These are phyloP conservation scores for Craspedostauros australis DNA, from an alignment of 108 stramenopile species.

Conservation along the genomic window DNA sequence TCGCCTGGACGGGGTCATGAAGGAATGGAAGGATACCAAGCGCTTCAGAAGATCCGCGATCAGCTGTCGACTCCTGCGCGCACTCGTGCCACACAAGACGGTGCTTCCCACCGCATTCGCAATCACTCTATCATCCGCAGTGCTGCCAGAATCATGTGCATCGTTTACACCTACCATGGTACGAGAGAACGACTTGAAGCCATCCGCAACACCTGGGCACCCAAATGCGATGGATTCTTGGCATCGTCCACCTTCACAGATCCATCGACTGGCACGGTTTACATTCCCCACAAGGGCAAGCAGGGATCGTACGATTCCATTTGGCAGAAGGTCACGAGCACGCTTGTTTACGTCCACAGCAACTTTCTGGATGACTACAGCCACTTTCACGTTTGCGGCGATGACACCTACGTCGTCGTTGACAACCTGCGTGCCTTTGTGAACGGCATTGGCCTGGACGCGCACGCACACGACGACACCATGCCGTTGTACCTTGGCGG, in stretches of 20 bases:
- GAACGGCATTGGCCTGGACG: too few relatives aligned
- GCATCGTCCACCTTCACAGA: slow-evolving; percentile 35
- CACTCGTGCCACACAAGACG: too few relatives aligned
- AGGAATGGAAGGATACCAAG: slow-evolving; percentile 22
- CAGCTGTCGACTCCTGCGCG: slow-evolving; percentile 56
- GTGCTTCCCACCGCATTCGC: too few relatives aligned
- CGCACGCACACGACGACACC: too few relatives aligned
- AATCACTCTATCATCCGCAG: too few relatives aligned
- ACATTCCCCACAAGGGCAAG: slow-evolving; percentile 37
- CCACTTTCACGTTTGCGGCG: slow-evolving; percentile 83
- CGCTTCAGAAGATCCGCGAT: slow-evolving; percentile 74
- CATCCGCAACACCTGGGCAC: slow-evolving; percentile 41
- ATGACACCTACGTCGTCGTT: slow-evolving; percentile 74
- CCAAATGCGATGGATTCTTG: slow-evolving; percentile 58
- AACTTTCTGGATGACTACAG: slow-evolving; percentile 74
- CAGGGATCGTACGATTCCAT: slow-evolving; percentile 14
- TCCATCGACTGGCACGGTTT: slow-evolving; percentile 16
- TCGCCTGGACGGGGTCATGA: too few relatives aligned
- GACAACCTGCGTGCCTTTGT: slow-evolving; percentile 62
- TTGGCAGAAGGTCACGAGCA: slow-evolving; percentile 16
- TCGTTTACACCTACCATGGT: slow-evolving; percentile 58
- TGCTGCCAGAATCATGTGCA: slow-evolving; percentile 53
- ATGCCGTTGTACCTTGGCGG: too few relatives aligned
- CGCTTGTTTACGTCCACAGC: slow-evolving; percentile 62
- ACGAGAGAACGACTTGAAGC: too few relatives aligned